Evolutionary conservation across 2,329 filamentous ascomycete species (phyloP).

Genomic region (Monilinia laxa): DNA sequence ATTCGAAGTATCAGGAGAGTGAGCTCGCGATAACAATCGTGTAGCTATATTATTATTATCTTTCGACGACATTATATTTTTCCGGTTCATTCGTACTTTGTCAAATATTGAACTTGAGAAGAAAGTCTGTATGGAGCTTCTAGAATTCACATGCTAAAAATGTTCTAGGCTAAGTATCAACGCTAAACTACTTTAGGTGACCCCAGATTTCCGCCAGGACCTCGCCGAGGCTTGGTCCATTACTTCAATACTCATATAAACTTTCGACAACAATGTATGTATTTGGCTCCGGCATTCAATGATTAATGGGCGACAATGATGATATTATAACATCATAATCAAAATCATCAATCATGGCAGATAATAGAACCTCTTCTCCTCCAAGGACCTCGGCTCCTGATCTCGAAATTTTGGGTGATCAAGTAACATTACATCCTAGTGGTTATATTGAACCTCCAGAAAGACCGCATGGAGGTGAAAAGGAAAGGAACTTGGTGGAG

Average conservation of each 20-base stretch:
- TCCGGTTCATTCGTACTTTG: background rate
- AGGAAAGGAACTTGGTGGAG: slow-evolving; percentile 71
- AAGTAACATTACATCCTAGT: slow-evolving; percentile 72
- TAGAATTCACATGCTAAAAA: slow-evolving; percentile 19
- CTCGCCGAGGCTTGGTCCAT: slow-evolving; percentile 15
- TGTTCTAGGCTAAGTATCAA: background rate
- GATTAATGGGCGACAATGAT: slow-evolving; percentile 10
- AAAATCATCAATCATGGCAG: slow-evolving; percentile 40
- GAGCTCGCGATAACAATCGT: slow-evolving; percentile 71
- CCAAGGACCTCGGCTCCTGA: slow-evolving; percentile 63
- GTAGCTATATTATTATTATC: slow-evolving; percentile 21
- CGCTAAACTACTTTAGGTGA: slow-evolving; percentile 14
- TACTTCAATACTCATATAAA: background rate
- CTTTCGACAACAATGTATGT: slow-evolving; percentile 2
- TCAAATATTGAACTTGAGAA: background rate
- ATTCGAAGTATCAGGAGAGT: slow-evolving; percentile 68
- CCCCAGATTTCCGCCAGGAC: slow-evolving; percentile 17
- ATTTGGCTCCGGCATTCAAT: background rate
- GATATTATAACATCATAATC: background rate
- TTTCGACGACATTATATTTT: slow-evolving; percentile 28
- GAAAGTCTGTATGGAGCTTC: background rate
- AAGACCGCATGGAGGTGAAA: slow-evolving; percentile 49
- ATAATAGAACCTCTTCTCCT: slow-evolving; percentile 29
- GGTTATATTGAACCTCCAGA: slow-evolving; percentile 58
- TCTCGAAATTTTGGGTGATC: slow-evolving; percentile 71